phyloP scores from a whole-genome alignment of 495 filamentous ascomycete species.

The Barbatosphaeria neglecta region DNA sequence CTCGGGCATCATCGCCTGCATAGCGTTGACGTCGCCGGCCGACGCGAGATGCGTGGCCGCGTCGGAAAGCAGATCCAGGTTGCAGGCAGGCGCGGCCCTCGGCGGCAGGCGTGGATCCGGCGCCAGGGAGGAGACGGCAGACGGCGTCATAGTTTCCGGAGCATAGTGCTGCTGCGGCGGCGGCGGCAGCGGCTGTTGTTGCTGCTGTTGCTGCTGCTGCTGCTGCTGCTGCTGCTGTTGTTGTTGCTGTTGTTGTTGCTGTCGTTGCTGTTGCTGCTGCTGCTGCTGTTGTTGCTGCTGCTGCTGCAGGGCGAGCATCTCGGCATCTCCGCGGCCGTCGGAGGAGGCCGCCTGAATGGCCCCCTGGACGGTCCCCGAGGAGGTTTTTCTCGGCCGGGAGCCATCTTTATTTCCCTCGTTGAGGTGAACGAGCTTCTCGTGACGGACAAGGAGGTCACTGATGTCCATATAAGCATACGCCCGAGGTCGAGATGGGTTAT shows the following conservation, averaged over 20 bases:
- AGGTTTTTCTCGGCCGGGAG: constrained; percentile 32
- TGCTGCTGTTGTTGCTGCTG: constrained; percentile 1
- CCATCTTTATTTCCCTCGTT: constrained; percentile 44
- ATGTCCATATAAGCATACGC: constrained; percentile 42
- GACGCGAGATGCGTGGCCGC: constrained; percentile 39
- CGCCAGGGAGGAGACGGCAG: constrained; percentile 22
- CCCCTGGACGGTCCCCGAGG: constrained; percentile 25
- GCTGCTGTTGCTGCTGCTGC: neutral
- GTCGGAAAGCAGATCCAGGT: constrained; percentile 39
- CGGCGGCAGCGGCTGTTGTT: neutral
- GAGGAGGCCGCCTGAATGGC: constrained; percentile 21
- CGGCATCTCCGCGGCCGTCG: constrained; percentile 28
- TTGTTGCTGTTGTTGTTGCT: constrained; percentile 1
- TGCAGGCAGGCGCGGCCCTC: constrained; percentile 33
- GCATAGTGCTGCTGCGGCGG: constrained; percentile 17
- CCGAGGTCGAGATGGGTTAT: constrained; percentile 3
- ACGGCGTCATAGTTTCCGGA: constrained; percentile 23
- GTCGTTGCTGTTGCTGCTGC: constrained; percentile 12
- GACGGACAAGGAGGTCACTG: constrained; percentile 60
- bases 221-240: constrained; percentile 13
- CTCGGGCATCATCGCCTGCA: constrained; percentile 36
- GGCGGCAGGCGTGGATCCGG: constrained; percentile 28
- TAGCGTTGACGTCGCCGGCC: constrained; percentile 33
- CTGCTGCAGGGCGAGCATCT: constrained; percentile 31
- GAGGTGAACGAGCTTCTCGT: constrained; percentile 63